These are phyloP conservation scores for Pichia sp. DNA, from an alignment of 1,139 yeast genomes.

Conservation along the genomic window DNA sequence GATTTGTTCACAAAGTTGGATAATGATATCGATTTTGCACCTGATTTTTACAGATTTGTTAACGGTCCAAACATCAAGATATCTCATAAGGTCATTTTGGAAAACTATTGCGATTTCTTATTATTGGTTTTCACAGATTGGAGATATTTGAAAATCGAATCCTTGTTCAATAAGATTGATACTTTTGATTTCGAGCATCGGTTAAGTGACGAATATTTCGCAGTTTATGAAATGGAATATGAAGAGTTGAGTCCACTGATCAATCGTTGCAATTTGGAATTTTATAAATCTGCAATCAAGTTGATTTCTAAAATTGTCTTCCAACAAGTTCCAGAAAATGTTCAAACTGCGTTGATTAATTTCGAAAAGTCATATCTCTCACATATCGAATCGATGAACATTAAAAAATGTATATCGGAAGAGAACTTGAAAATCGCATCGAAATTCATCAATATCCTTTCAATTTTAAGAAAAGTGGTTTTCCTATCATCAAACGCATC, in stretches of 20 bases:
- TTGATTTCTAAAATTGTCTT: slow-evolving; percentile 67
- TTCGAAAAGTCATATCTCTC: slow-evolving; percentile 44
- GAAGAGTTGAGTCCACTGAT: slow-evolving; percentile 55
- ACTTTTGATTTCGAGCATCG: slow-evolving; percentile 45
- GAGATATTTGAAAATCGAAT: slow-evolving; percentile 65
- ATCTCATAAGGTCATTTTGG: slow-evolving; percentile 16
- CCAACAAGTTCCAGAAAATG: slow-evolving; percentile 58
- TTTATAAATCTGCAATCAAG: slow-evolving; percentile 60
- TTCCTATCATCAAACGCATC: slow-evolving; percentile 31
- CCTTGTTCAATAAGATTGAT: slow-evolving; percentile 51
- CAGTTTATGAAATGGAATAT: slow-evolving; percentile 8
- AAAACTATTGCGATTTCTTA: slow-evolving; percentile 60
- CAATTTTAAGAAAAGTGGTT: slow-evolving; percentile 38
- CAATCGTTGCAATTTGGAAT: slow-evolving; percentile 57
- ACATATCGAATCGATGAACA: slow-evolving; percentile 39
- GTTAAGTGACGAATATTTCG: slow-evolving; percentile 4
- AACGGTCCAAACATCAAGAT: not conserved
- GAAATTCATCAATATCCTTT: slow-evolving; percentile 55
- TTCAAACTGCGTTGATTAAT: slow-evolving; percentile 48
- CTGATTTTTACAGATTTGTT: slow-evolving; percentile 1
- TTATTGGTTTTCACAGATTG: slow-evolving; percentile 61
- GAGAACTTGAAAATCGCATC: slow-evolving; percentile 56
- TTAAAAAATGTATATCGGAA: slow-evolving; percentile 50
- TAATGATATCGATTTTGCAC: slow-evolving; percentile 3
- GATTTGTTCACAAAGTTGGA: slow-evolving; percentile 9